Percentiles rank a stretch among this genome's conserved stretches.
These are phyloP conservation scores for Phlebiopsis gigantea DNA, from an alignment of 768 basidiomycete genomes.

Conservation along the genomic window DNA sequence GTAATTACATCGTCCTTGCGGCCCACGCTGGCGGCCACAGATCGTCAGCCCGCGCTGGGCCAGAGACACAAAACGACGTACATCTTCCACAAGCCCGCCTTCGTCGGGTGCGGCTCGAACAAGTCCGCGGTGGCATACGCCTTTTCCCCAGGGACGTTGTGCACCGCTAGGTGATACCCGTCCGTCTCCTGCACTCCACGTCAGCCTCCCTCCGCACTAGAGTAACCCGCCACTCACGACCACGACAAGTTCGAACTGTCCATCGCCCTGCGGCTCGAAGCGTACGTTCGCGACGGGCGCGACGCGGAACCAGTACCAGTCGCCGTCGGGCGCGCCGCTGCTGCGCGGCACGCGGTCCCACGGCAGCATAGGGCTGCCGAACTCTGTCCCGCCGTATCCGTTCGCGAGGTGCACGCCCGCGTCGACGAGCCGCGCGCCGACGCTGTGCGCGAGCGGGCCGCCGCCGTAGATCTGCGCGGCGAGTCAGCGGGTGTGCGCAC, in stretches of 20 bases:
- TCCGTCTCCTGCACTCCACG: slow-evolving; percentile 7
- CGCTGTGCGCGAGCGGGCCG: slow-evolving; percentile 10
- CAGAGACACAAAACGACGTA: not conserved
- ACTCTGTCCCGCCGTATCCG: slow-evolving; percentile 14
- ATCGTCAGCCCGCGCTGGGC: not conserved
- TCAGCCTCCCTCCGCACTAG: not conserved
- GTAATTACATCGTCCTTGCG: slow-evolving; percentile 40
- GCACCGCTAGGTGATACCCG: slow-evolving; percentile 6
- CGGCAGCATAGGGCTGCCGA: slow-evolving; percentile 6
- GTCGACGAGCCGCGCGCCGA: slow-evolving; percentile 8
- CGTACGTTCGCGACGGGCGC: not conserved
- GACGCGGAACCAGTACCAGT: slow-evolving; percentile 12
- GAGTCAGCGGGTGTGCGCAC: not conserved
- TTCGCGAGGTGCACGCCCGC: slow-evolving; percentile 9
- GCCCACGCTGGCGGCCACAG: slow-evolving; percentile 19
- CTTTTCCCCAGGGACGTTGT: slow-evolving; percentile 8
- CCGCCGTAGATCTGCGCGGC: slow-evolving; percentile 13
- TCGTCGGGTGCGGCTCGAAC: slow-evolving; percentile 12
- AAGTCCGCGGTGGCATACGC: slow-evolving; percentile 15
- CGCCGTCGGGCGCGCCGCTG: not conserved
- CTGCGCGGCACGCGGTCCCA: not conserved
- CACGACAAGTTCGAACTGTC: slow-evolving; percentile 13
- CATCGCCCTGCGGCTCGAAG: slow-evolving; percentile 10
- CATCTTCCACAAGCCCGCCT: slow-evolving; percentile 14
- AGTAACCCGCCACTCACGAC: not conserved